These are phyloP conservation scores for Astrothelium subdiscretum DNA, from an alignment of 495 filamentous ascomycete genomes.

Conservation along the genomic window DNA sequence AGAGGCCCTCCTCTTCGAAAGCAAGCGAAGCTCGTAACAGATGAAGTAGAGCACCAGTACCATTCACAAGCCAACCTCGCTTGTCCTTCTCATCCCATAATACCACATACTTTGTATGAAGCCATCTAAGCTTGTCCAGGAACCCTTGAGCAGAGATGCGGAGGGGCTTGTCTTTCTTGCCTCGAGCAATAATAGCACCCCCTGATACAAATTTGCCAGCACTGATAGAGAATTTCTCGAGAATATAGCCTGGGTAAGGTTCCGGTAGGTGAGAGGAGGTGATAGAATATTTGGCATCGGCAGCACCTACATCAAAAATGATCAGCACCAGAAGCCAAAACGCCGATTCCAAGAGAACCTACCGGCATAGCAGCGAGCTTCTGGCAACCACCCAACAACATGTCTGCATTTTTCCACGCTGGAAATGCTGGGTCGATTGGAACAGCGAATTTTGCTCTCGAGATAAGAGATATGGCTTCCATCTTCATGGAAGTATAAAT, in stretches of 20 bases:
- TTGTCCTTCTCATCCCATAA: constrained; percentile 26
- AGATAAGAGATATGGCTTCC: constrained; percentile 11
- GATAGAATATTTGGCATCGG: constrained; percentile 13
- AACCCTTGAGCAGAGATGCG: constrained; percentile 9
- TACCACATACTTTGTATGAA: constrained; percentile 14
- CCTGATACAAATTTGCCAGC: constrained; percentile 15
- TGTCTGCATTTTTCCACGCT: background rate
- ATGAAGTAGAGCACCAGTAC: constrained; percentile 25
- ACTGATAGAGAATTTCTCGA: constrained; percentile 17
- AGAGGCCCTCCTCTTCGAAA: constrained; percentile 7
- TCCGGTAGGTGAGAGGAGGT: background rate
- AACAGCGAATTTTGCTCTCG: constrained; percentile 1
- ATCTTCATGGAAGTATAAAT: constrained; percentile 17
- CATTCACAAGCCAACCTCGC: constrained; percentile 27
- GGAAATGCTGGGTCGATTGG: background rate
- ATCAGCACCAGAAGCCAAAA: background rate
- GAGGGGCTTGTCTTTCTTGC: constrained; percentile 13
- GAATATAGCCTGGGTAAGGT: background rate
- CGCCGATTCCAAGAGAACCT: too few species aligned
- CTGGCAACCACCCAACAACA: constrained; percentile 7
- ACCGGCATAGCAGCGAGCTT: constrained; percentile 1
- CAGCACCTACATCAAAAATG: background rate
- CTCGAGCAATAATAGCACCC: constrained; percentile 7
- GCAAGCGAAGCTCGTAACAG: constrained; percentile 19
- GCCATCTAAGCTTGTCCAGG: constrained; percentile 13